Conservation (phyloP, 2,329 filamentous ascomycete species). For the Beauveria medogensis region DNA sequence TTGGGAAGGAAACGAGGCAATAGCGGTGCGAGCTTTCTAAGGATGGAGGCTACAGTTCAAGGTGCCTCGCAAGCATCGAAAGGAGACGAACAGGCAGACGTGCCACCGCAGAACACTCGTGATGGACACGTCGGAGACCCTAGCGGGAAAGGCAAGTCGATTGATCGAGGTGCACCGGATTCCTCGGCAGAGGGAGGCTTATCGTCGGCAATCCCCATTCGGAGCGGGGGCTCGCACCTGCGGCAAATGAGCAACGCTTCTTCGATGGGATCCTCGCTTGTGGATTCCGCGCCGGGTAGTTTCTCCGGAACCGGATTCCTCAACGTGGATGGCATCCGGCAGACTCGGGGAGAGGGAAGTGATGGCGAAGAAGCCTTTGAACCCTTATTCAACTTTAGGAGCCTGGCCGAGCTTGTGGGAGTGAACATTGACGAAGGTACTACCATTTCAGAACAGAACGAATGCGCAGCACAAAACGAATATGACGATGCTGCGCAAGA, state of each 20-base stretch:
- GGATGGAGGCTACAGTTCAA: slow-evolving; percentile 46
- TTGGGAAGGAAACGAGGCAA: slow-evolving; percentile 52
- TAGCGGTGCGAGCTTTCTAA: slow-evolving; percentile 51
- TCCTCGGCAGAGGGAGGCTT: slow-evolving; percentile 18
- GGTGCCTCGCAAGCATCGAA: slow-evolving; percentile 28
- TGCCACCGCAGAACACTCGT: slow-evolving; percentile 16
- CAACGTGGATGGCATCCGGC: slow-evolving; percentile 29
- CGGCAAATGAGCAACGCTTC: slow-evolving; percentile 83
- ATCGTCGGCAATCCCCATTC: slow-evolving; percentile 35
- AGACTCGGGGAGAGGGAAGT: slow-evolving; percentile 36
- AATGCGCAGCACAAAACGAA: background rate
- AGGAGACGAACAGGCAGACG: slow-evolving; percentile 14
- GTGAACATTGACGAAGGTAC: slow-evolving; percentile 45
- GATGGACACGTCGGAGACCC: slow-evolving; percentile 21
- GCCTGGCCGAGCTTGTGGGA: slow-evolving; percentile 76
- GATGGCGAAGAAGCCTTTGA: slow-evolving; percentile 52
- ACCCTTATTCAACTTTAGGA: slow-evolving; percentile 86
- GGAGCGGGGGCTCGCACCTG: slow-evolving; percentile 60
- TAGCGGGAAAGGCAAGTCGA: slow-evolving; percentile 58
- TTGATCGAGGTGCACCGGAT: slow-evolving; percentile 44
- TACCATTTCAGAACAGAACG: slow-evolving; percentile 20
- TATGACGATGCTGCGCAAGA: slow-evolving; percentile 16
- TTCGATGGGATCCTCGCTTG: slow-evolving; percentile 68
- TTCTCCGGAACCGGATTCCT: slow-evolving; percentile 31
- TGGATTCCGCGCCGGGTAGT: slow-evolving; percentile 56